These are phyloP conservation scores for Nasturtium officinale DNA, from an alignment of 345 rosid species.

Conservation along the genomic window DNA sequence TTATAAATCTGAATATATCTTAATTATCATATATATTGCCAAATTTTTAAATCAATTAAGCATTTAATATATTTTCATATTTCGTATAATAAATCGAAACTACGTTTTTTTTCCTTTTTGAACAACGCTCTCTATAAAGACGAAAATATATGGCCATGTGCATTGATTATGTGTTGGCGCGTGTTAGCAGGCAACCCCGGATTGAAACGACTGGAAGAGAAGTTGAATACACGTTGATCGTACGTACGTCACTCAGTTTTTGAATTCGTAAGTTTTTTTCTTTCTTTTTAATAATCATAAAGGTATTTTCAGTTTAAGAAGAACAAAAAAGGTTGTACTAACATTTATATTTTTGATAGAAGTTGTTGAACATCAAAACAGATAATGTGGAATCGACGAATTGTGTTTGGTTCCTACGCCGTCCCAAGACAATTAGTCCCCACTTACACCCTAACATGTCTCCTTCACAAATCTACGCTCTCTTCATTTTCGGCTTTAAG, in stretches of 20 bases:
- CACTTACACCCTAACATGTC: constrained; percentile 38
- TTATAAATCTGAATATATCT: not conserved
- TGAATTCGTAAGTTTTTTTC: not conserved
- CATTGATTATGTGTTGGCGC: constrained; percentile 17
- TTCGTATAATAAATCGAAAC: not conserved
- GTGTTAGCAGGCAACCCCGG: constrained; percentile 4
- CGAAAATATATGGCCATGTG: constrained; percentile 23
- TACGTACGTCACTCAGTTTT: constrained; percentile 23
- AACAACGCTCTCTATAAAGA: not conserved
- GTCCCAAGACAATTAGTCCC: constrained; percentile 41
- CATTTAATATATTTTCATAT: not conserved
- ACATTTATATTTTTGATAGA: not conserved
- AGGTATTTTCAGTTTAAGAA: not conserved
- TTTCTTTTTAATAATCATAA: not conserved
- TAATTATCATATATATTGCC: not conserved
- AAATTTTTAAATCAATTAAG: not conserved
- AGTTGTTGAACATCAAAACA: constrained; percentile 21
- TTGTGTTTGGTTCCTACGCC: constrained; percentile 34
- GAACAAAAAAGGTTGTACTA: not conserved
- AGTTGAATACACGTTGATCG: constrained; percentile 21
- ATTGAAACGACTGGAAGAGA: constrained; percentile 29
- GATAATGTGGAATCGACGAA: constrained; percentile 22
- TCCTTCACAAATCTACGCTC: constrained; percentile 24
- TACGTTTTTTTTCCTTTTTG: too few relatives aligned
- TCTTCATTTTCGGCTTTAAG: constrained; percentile 16